Evolutionary conservation across 257 asterid species (phyloP), one percentile per base, ranked within the genome.

Genomic region (Ocimum tenuiflorum): DNA sequence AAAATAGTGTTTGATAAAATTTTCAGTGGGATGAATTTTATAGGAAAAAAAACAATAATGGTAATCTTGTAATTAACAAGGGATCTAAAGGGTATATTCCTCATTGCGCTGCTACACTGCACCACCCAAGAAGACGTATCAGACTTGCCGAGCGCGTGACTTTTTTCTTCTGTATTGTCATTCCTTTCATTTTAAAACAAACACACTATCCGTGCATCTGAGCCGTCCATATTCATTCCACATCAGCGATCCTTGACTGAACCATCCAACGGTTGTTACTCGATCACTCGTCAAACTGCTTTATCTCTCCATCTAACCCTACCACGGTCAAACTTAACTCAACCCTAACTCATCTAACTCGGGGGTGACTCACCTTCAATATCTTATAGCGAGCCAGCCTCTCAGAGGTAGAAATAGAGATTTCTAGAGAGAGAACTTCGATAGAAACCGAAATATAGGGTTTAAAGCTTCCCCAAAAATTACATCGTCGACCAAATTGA

Each of bases 351-450:
- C 78, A 73, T 63, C 72, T 59, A 85, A 81, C 83, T 85, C 85
- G 87, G 79, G 60, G 77, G 75, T 80, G 81, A 85, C 94, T 82
- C 95, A 65, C 76, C 75, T 67, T 77, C 77, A 62, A 36, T 76
- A 71, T 75, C 81, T 54, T 73, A 77, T 71, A 75, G 75, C 69
- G 65, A 77, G 79, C 77, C 71, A 67, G 46, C 66, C 72, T 47
- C 33, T 3, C 20, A 52, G 19, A 10, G 66, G 24, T 2, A 31
- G 53, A 36, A 36, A 55, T 19, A 45, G 31, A 14, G 29, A 38
- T 29, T 45, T 60, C 49, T 63, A 72, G 82, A 78, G 84, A 76
- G 79, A 80, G 71, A 64, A 43, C 51, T 62, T 43, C 36, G 22
- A 47, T 9, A 54, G 29, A 69, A 18, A 31, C 27, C 63, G 45